phyloP scores from a whole-genome alignment of 2,329 filamentous ascomycete species.

The Ophiosphaerella korrae region DNA sequence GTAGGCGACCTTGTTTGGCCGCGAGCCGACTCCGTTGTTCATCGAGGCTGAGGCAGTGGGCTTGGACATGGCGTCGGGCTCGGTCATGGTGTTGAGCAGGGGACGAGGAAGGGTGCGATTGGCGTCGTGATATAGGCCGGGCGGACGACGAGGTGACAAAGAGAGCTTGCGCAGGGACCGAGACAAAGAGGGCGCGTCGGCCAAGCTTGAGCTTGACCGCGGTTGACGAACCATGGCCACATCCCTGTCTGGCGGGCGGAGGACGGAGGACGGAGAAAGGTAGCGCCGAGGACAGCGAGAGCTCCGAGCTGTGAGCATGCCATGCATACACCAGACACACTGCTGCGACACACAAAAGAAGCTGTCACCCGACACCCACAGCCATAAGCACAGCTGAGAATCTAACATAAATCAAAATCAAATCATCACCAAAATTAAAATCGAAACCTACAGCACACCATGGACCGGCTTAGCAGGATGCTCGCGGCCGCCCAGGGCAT shows the following conservation, averaged over 20 bases:
- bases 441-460: slow-evolving; percentile 45
- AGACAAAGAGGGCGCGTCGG: not conserved
- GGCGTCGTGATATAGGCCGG: too few species aligned
- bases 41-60: not conserved
- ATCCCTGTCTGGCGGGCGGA: slow-evolving; percentile 9
- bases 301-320: slow-evolving; percentile 6
- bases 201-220: slow-evolving; percentile 13
- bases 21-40: slow-evolving; percentile 33
- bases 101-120: not conserved
- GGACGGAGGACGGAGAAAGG: slow-evolving; percentile 3
- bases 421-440: too few species aligned
- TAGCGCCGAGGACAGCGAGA: not conserved
- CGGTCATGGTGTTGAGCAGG: slow-evolving; percentile 16
- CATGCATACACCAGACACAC: slow-evolving; percentile 11
- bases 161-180: not conserved
- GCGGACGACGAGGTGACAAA: too few species aligned
- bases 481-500: slow-evolving; percentile 72
- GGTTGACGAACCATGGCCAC: not conserved
- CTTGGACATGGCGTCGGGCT: not conserved
- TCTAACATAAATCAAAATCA: too few species aligned
- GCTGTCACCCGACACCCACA: too few species aligned
- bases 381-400: too few species aligned
- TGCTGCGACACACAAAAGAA: slow-evolving; percentile 2
- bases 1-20: slow-evolving; percentile 84
- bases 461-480: slow-evolving; percentile 93